Percentiles rank a stretch among this genome's conserved stretches.
phyloP scores from a whole-genome alignment of 2,329 filamentous ascomycete genomes.

The Lachnellula willkommii region DNA sequence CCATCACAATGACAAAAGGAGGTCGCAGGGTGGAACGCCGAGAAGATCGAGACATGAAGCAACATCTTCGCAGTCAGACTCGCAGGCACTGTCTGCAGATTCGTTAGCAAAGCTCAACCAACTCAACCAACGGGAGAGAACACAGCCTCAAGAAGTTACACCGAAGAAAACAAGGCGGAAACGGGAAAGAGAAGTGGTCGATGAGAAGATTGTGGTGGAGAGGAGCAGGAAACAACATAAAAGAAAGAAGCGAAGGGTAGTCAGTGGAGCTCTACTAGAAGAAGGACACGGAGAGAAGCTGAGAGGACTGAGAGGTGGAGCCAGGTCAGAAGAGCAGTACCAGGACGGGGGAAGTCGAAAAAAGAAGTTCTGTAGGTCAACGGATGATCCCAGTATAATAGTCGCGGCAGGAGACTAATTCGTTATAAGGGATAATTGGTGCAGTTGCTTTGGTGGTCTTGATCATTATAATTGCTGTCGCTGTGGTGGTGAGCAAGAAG shows the following conservation, averaged over 20 bases:
- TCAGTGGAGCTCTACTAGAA: slow-evolving; percentile 64
- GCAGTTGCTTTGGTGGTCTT: slow-evolving; percentile 50
- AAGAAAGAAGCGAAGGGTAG: slow-evolving; percentile 49
- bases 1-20: slow-evolving; percentile 14
- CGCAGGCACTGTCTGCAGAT: slow-evolving; percentile 29
- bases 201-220: slow-evolving; percentile 26
- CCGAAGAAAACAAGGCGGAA: slow-evolving; percentile 24
- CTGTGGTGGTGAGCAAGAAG: slow-evolving; percentile 61
- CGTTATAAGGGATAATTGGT: slow-evolving; percentile 42
- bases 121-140: slow-evolving; percentile 24
- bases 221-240: slow-evolving; percentile 25
- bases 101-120: slow-evolving; percentile 29
- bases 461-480: slow-evolving; percentile 63
- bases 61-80: slow-evolving; percentile 21
- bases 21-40: slow-evolving; percentile 16
- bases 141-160: slow-evolving; percentile 17
- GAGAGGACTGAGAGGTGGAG: slow-evolving; percentile 46
- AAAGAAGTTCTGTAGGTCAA: slow-evolving; percentile 55
- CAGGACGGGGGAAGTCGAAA: slow-evolving; percentile 40
- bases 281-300: slow-evolving; percentile 54
- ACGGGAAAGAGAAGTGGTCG: slow-evolving; percentile 17
- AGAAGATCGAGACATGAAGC: slow-evolving; percentile 19
- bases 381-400: too few species aligned
- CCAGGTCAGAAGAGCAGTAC: slow-evolving; percentile 37
- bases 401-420: too few species aligned